Conservation (phyloP, 768 basidiomycete species). For the Dictyophora rubrovolvata region DNA sequence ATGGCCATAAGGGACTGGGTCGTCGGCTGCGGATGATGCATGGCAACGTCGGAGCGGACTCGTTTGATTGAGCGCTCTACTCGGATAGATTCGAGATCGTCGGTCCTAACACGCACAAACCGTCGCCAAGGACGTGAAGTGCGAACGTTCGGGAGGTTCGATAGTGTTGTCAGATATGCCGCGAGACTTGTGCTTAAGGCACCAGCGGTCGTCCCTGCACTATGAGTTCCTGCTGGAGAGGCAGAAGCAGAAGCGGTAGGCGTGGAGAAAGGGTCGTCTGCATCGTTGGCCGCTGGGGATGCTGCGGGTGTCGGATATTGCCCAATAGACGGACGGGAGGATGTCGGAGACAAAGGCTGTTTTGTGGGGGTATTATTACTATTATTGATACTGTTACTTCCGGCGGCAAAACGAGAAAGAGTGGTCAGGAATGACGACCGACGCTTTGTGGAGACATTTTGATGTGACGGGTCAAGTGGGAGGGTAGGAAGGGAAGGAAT, state of each 20-base stretch:
- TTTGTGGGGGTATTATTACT: constrained; percentile 22
- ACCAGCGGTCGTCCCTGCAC: constrained; percentile 4
- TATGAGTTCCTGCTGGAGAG: neutral
- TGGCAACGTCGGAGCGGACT: constrained; percentile 74
- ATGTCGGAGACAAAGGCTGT: constrained; percentile 18
- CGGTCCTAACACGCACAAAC: constrained; percentile 76
- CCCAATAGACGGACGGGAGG: constrained; percentile 20
- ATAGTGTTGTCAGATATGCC: constrained; percentile 67
- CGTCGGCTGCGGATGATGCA: constrained; percentile 35
- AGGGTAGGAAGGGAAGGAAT: constrained; percentile 51
- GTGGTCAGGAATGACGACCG: constrained; percentile 82
- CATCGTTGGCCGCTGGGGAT: constrained; percentile 42
- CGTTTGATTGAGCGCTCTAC: constrained; percentile 84
- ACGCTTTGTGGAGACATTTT: constrained; percentile 38
- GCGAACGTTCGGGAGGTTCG: constrained; percentile 56
- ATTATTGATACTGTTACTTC: constrained; percentile 7
- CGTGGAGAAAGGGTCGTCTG: constrained; percentile 46
- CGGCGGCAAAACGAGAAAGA: constrained; percentile 58
- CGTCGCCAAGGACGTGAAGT: constrained; percentile 68
- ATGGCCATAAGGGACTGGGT: neutral
- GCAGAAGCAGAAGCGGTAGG: constrained; percentile 14
- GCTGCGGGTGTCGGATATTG: constrained; percentile 32
- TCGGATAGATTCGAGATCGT: constrained; percentile 80
- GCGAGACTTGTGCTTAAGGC: constrained; percentile 50
- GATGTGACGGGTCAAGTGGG: constrained; percentile 42